Conservation (phyloP, 2,329 filamentous ascomycete species). For the Fusarium incarnatum region DNA sequence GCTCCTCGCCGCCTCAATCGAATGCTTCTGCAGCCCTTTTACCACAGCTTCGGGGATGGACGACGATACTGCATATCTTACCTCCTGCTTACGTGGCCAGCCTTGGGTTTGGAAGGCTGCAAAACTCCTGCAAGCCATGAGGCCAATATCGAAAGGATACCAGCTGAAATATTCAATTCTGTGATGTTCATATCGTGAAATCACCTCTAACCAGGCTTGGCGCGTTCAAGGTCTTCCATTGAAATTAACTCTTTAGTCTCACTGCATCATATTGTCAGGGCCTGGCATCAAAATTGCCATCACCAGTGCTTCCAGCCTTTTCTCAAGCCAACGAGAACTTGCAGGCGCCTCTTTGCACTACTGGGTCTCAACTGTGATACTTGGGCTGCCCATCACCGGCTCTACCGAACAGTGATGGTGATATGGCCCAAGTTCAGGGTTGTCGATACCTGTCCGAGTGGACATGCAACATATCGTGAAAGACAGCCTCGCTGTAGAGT, state of each 20-base stretch:
- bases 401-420: constrained; percentile 1
- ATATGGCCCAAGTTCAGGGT: constrained; percentile 2
- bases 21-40: background rate
- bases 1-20: background rate
- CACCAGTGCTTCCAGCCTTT: constrained; percentile 1
- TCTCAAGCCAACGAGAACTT: constrained; percentile 6
- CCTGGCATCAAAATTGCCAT: constrained; percentile 12
- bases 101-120: background rate
- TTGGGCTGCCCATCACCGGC: constrained; percentile 18
- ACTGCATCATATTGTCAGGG: background rate
- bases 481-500: constrained; percentile 10
- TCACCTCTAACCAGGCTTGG: background rate
- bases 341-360: constrained; percentile 30
- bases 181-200: background rate
- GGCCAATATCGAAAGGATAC: background rate
- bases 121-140: constrained; percentile 31
- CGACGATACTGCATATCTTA: constrained; percentile 2
- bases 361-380: constrained; percentile 28
- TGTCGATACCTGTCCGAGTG: constrained; percentile 7
- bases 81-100: background rate
- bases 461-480: constrained; percentile 16
- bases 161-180: background rate
- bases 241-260: constrained; percentile 2
- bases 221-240: background rate
- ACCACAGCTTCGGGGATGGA: background rate